Evolutionary conservation across 2,329 filamentous ascomycete genomes (phyloP), one percentile per base, ranked within the genome.

Genomic region (Lasiodiplodia sp.): DNA sequence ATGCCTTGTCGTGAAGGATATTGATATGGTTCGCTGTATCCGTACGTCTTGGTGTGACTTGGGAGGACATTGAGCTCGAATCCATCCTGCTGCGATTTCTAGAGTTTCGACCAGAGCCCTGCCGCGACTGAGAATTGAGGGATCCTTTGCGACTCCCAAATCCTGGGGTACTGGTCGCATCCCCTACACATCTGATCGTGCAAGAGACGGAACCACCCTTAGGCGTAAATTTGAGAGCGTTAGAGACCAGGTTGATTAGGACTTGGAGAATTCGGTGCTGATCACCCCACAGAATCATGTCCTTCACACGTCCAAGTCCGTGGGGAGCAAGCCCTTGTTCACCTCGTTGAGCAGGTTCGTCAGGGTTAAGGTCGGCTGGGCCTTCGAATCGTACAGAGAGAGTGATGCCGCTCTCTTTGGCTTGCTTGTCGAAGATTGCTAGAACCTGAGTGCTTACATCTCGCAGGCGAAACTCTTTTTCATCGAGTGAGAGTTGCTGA

Each of bases 271-370:
- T 96, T 55, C 94, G 87, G 75, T 97, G 93, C 72, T 96, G 92
- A 74, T 97, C 94, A n/a, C 94, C 94, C 89, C 92, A 96, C 1
- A 97, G 83, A 63, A 92, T 90, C 90, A 96, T 94, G 71, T 97
- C 93, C 76, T 92, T 92, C 28, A 97, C 79, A 21, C 90, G 85
- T 11, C 91, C 91, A 3, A 87, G 84, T 4, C 91, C 91, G 37
- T 84, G 83, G 1, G 90, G 91, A 0, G 90, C 91, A 18, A 90
- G 81, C 12, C 87, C 87, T 11, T 72, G 18, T 64, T 75, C 74
- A 23, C 75, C 76, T n/a, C 73, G 74, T 47, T 77, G 75, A 8
- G 75, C 77, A 23, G 73, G 76, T 18, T 81, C 79, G 69, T 82
- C 81, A 2, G 75, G 38, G 21, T 81, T 79, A 28, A 73, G 71